Conservation (phyloP, 2,329 filamentous ascomycete genomes). For the Arthrobotrys sinensis region DNA sequence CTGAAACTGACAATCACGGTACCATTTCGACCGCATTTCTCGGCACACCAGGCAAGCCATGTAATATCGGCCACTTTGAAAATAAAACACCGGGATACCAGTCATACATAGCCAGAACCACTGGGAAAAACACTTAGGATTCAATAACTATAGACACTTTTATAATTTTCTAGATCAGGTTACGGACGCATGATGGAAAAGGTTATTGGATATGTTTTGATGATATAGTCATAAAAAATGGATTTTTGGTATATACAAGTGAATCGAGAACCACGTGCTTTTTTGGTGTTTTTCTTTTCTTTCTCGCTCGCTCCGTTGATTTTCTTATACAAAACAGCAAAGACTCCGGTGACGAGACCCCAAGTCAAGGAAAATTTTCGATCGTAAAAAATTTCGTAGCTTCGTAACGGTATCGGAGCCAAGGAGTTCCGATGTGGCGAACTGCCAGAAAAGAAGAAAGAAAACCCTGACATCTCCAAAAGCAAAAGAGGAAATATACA, state of each 20-base stretch:
- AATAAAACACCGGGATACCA: neutral
- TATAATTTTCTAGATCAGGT: neutral
- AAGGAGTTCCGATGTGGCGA: slow-evolving; percentile 45
- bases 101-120: neutral
- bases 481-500: slow-evolving; percentile 12
- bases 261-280: slow-evolving; percentile 10
- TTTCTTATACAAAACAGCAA: neutral
- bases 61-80: slow-evolving; percentile 9
- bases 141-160: neutral
- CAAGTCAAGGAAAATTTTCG: neutral
- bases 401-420: slow-evolving; percentile 24
- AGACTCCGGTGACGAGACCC: neutral
- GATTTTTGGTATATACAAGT: slow-evolving; percentile 17
- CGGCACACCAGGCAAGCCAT: slow-evolving; percentile 9
- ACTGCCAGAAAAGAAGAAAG: slow-evolving; percentile 31
- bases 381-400: slow-evolving; percentile 16
- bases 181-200: slow-evolving; percentile 8
- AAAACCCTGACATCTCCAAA: slow-evolving; percentile 13
- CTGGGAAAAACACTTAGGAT: neutral
- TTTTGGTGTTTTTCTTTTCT: slow-evolving; percentile 25
- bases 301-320: slow-evolving; percentile 4
- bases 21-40: slow-evolving; percentile 18
- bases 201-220: neutral
- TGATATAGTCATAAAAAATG: slow-evolving; percentile 4
- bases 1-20: slow-evolving; percentile 27